These are phyloP conservation scores for Thermochaetoides dissita DNA, from an alignment of 2,329 filamentous ascomycete species.

Conservation along the genomic window DNA sequence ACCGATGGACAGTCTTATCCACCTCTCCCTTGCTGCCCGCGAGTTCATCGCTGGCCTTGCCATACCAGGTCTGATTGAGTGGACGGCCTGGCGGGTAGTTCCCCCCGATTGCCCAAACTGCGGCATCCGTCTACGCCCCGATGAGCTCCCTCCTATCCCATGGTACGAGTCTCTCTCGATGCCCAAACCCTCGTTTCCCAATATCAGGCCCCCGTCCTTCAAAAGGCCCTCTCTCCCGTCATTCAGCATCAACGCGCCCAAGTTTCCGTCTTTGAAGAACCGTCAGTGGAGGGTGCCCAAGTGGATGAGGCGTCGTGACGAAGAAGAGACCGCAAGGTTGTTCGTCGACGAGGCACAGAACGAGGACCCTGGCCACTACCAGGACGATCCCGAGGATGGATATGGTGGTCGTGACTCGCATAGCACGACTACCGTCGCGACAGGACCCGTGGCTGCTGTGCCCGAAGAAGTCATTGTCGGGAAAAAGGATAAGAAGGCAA, in stretches of 20 bases:
- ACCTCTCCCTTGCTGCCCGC: conserved; percentile 24
- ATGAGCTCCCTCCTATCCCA: conserved; percentile 22
- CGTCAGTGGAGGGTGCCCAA: conserved; percentile 5
- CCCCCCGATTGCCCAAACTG: conserved; percentile 28
- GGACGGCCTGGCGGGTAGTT: conserved; percentile 25
- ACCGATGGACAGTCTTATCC: conserved; percentile 20
- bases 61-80: conserved; percentile 25
- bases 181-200: conserved; percentile 6
- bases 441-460: conserved; percentile 1
- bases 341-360: conserved; percentile 10
- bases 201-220: conserved; percentile 1
- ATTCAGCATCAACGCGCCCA: neutral
- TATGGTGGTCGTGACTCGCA: neutral
- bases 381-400: conserved; percentile 8
- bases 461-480: conserved; percentile 10
- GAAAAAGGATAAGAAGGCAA: conserved; percentile 10
- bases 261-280: conserved; percentile 2
- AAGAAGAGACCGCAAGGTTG: conserved; percentile 5
- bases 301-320: conserved; percentile 4
- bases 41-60: conserved; percentile 27
- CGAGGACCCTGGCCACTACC: conserved; percentile 7
- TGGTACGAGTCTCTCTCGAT: conserved; percentile 17
- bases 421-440: conserved; percentile 4
- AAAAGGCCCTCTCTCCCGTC: conserved; percentile 1
- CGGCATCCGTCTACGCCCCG: conserved; percentile 23